Percentiles rank a stretch among this genome's conserved stretches.
Evolutionary conservation across 495 filamentous ascomycete genomes (phyloP).

Genomic region (Platismatia glauca): DNA sequence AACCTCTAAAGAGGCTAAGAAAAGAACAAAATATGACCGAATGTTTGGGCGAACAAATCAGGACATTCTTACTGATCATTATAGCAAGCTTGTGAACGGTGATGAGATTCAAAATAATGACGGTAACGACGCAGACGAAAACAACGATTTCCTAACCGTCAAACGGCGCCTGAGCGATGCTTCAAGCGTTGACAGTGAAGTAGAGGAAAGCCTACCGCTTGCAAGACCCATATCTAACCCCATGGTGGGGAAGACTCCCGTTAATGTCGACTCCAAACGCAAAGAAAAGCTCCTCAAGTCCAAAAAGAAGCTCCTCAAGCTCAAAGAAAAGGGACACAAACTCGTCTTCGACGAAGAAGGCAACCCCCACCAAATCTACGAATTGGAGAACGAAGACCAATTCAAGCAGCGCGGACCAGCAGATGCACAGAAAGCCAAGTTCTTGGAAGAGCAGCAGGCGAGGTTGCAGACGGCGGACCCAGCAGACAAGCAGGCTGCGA

Average conservation of each 20-base stretch:
- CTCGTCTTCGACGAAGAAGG: slow-evolving; percentile 91
- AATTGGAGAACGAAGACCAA: slow-evolving; percentile 70
- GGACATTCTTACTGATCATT: slow-evolving; percentile 86
- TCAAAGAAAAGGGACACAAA: slow-evolving; percentile 74
- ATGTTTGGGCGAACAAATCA: slow-evolving; percentile 96
- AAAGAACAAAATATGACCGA: slow-evolving; percentile 86
- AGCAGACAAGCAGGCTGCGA: slow-evolving; percentile 69
- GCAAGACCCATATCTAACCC: slow-evolving; percentile 9
- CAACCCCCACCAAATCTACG: slow-evolving; percentile 71
- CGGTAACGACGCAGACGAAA: slow-evolving; percentile 42
- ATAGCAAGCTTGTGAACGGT: slow-evolving; percentile 71
- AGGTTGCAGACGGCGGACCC: slow-evolving; percentile 71
- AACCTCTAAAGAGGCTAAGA: slow-evolving; percentile 44
- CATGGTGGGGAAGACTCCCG: slow-evolving; percentile 35
- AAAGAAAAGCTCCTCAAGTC: slow-evolving; percentile 86
- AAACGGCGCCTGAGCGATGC: slow-evolving; percentile 66
- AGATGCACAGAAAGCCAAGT: slow-evolving; percentile 62
- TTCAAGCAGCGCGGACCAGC: slow-evolving; percentile 68
- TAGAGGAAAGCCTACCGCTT: not conserved
- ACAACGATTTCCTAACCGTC: slow-evolving; percentile 78
- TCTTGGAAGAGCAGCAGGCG: slow-evolving; percentile 62
- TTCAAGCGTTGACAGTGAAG: slow-evolving; percentile 14
- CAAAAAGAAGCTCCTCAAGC: slow-evolving; percentile 86
- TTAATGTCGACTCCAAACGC: slow-evolving; percentile 85
- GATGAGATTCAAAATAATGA: slow-evolving; percentile 38